Conservation (phyloP, 495 filamentous ascomycete species). For the Penicillium waksmanii region DNA sequence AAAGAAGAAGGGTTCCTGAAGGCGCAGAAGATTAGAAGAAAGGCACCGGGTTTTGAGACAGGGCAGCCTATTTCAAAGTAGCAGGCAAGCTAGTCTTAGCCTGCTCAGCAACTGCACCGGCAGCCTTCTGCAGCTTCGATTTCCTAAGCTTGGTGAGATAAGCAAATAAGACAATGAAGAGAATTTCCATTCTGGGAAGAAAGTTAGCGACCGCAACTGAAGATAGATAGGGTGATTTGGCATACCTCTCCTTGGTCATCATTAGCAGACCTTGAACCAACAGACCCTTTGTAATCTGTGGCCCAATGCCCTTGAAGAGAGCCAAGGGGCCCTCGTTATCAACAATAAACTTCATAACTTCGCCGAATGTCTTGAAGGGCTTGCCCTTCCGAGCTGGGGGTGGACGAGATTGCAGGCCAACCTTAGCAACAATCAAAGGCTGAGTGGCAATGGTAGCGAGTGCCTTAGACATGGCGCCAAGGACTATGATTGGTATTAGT, state of each 20-base stretch:
- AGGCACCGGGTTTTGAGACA: neutral
- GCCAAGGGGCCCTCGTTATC: slow-evolving; percentile 80
- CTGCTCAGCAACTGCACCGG: slow-evolving; percentile 44
- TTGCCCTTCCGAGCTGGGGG: slow-evolving; percentile 83
- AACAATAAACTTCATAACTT: slow-evolving; percentile 93
- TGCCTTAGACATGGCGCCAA: slow-evolving; percentile 91
- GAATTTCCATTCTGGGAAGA: slow-evolving; percentile 74
- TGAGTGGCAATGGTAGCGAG: slow-evolving; percentile 92
- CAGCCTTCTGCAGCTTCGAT: slow-evolving; percentile 71
- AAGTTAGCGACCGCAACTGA: slow-evolving; percentile 28
- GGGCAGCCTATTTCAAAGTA: slow-evolving; percentile 45
- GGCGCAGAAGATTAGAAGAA: slow-evolving; percentile 9
- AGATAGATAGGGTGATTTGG: slow-evolving; percentile 26
- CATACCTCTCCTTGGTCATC: slow-evolving; percentile 99
- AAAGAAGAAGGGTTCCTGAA: slow-evolving; percentile 14
- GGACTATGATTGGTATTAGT: slow-evolving; percentile 56
- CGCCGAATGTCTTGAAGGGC: slow-evolving; percentile 90
- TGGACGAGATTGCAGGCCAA: slow-evolving; percentile 90
- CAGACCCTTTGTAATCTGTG: slow-evolving; percentile 90
- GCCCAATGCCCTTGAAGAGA: slow-evolving; percentile 95
- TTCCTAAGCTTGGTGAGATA: slow-evolving; percentile 73
- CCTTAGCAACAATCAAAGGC: slow-evolving; percentile 97
- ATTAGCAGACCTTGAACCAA: slow-evolving; percentile 94
- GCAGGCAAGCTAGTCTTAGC: slow-evolving; percentile 48
- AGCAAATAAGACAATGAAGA: slow-evolving; percentile 85